Conservation (phyloP, 192 early-diverging fungal species). For the Oehlia diaphana region DNA sequence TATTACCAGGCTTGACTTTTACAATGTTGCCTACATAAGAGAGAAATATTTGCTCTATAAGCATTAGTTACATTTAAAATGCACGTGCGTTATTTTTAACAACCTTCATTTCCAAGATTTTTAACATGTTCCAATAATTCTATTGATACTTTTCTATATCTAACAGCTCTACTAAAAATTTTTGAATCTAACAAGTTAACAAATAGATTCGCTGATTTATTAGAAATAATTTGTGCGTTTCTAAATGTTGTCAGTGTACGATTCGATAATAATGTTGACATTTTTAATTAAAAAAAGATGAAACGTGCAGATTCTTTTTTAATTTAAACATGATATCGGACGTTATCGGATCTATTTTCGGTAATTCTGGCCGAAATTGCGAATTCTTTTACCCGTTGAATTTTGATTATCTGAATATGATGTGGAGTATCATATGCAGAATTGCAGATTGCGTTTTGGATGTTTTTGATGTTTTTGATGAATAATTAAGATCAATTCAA, state of each 20-base stretch:
- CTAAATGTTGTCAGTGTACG: background rate
- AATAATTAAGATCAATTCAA: no score
- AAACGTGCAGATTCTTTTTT: no score
- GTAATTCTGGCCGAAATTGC: background rate
- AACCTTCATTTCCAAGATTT: conserved; percentile 14
- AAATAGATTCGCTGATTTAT: conserved; percentile 13
- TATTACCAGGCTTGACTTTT: background rate
- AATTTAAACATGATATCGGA: background rate
- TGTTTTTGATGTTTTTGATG: no score
- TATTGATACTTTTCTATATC: conserved; percentile 2
- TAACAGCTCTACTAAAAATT: background rate
- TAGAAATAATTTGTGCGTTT: background rate
- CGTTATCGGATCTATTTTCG: background rate
- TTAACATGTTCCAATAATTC: background rate
- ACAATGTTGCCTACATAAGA: conserved; percentile 1
- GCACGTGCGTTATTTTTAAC: background rate
- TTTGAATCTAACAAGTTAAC: background rate
- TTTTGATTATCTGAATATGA: background rate
- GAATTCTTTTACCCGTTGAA: background rate
- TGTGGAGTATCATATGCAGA: no score
- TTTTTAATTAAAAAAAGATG: background rate
- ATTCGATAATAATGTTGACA: conserved; percentile 9
- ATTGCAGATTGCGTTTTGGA: no score
- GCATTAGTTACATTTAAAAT: background rate
- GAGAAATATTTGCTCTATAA: background rate